Evolutionary conservation across 306 rosid genomes (phyloP).

Genomic region (Bauhinia variegata): DNA sequence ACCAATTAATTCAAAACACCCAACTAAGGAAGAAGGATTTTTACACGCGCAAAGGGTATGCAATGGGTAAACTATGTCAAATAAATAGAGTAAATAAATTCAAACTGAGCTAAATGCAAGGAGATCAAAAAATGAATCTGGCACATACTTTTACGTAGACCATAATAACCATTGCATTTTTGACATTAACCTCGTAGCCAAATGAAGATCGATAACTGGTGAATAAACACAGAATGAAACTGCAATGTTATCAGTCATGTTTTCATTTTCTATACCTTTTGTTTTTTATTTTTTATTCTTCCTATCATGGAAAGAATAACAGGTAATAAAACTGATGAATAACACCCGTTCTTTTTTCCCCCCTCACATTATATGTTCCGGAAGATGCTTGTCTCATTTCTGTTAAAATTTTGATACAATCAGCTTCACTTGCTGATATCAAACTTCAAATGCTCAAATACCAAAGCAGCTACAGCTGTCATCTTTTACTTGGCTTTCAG

Average conservation of each 20-base stretch:
- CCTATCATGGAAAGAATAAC: too few relatives aligned
- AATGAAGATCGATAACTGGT: neutral
- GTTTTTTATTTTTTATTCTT: too few relatives aligned
- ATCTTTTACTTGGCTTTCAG: too few relatives aligned
- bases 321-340: neutral
- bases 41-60: too few relatives aligned
- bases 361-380: neutral
- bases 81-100: neutral
- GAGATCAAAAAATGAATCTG: neutral
- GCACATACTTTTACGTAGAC: neutral
- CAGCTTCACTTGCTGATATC: conserved; percentile 11
- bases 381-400: neutral
- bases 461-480: too few relatives aligned
- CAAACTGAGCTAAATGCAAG: neutral
- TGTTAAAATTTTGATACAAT: neutral
- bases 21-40: too few relatives aligned
- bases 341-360: too few relatives aligned
- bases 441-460: neutral
- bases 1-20: too few relatives aligned
- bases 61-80: neutral
- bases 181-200: neutral
- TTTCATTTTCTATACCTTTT: neutral
- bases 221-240: too few relatives aligned
- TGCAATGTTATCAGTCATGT: neutral
- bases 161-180: neutral